Evolutionary conservation across 148 eudicot species (phyloP).

Genomic region (Nepenthes mirabilis): DNA sequence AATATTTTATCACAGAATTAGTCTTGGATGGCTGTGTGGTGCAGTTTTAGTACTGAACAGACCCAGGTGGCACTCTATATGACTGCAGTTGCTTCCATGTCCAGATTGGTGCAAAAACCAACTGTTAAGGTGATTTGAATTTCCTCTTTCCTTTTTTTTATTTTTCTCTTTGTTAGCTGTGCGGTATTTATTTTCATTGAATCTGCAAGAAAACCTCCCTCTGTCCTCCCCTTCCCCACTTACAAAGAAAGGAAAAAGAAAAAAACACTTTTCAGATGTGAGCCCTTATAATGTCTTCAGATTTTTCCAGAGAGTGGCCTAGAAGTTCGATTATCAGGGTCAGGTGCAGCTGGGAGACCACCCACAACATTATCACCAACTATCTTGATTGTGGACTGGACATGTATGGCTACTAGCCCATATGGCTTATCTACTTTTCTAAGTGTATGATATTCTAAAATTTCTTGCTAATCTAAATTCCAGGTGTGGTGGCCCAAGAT

Average conservation of each 20-base stretch:
- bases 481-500: conserved; percentile 50
- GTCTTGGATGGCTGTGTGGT: conserved; percentile 3
- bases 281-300: conserved; percentile 20
- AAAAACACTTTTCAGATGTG: not conserved
- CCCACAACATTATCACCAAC: conserved; percentile 88
- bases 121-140: conserved; percentile 38
- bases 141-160: not conserved
- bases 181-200: not conserved
- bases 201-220: not conserved
- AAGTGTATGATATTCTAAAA: conserved; percentile 1
- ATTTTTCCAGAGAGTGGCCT: conserved; percentile 64
- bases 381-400: conserved; percentile 63
- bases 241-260: not conserved
- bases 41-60: conserved; percentile 80
- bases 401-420: conserved; percentile 37
- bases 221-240: not conserved
- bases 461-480: conserved; percentile 9
- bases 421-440: conserved; percentile 1
- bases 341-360: conserved; percentile 65
- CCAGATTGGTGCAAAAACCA: conserved; percentile 68
- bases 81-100: conserved; percentile 76
- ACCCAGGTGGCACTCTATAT: conserved; percentile 57
- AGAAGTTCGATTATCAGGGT: conserved; percentile 65
- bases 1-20: too few species aligned
- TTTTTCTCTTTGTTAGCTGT: not conserved